Conservation (phyloP, 495 filamentous ascomycete species). For the Xylaria sp. region DNA sequence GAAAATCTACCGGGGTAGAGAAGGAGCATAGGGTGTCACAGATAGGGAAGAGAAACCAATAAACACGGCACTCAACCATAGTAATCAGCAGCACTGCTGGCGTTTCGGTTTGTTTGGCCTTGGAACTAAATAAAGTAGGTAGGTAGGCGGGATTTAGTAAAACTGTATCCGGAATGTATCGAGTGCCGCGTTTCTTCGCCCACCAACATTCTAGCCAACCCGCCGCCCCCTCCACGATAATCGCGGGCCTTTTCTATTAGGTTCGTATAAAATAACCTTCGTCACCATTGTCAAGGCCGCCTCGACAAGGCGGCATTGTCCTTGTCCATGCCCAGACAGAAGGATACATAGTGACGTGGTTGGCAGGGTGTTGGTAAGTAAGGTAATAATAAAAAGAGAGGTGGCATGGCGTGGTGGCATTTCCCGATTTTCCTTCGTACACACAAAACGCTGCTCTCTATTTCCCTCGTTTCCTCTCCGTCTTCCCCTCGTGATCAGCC, state of each 20-base stretch:
- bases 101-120: background rate
- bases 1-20: constrained; percentile 7
- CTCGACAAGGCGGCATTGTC: background rate
- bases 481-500: constrained; percentile 29
- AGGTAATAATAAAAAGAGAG: constrained; percentile 16
- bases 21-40: constrained; percentile 4
- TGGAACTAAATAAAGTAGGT: constrained; percentile 11
- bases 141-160: constrained; percentile 7
- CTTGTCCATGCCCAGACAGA: background rate
- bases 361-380: constrained; percentile 17
- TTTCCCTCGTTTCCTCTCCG: constrained; percentile 25
- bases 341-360: constrained; percentile 13
- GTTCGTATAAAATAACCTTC: constrained; percentile 7
- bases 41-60: constrained; percentile 23
- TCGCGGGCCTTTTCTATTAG: background rate
- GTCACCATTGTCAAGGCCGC: background rate
- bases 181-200: constrained; percentile 18
- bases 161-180: constrained; percentile 19
- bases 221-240: background rate
- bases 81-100: constrained; percentile 14
- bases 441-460: constrained; percentile 18
- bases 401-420: constrained; percentile 30
- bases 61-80: constrained; percentile 1
- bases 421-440: constrained; percentile 26
- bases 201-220: constrained; percentile 1